These are phyloP conservation scores for Coccomyxa sp. DNA, from an alignment of 139 green algal genomes.

Conservation along the genomic window DNA sequence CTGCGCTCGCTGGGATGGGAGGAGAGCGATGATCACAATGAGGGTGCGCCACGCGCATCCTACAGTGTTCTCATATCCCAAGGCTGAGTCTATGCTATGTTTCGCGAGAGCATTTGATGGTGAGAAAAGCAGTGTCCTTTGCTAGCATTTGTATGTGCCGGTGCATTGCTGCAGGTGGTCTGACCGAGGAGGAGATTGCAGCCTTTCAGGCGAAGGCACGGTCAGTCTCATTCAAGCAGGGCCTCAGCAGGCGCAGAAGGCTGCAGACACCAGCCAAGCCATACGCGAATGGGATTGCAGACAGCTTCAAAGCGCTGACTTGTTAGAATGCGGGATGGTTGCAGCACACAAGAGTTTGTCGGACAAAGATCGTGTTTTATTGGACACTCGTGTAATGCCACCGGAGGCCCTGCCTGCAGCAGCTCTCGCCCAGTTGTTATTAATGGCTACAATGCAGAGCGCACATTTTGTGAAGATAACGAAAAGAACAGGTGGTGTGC, in stretches of 20 bases:
- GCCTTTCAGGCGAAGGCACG: constrained; percentile 31
- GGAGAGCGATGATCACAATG: constrained; percentile 25
- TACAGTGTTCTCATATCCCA: not conserved
- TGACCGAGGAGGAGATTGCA: constrained; percentile 56
- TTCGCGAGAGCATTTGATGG: not conserved
- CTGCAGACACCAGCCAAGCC: too few species aligned
- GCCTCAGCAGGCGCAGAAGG: not conserved
- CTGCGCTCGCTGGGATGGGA: constrained; percentile 48
- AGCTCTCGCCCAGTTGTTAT: too few species aligned
- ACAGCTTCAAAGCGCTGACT: too few species aligned
- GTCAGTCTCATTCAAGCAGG: not conserved
- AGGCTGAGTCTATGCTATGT: not conserved
- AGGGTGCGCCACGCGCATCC: not conserved
- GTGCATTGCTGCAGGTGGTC: constrained; percentile 5
- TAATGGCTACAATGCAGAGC: too few species aligned
- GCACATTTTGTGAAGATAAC: too few species aligned
- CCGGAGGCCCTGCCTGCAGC: too few species aligned
- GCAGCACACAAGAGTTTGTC: too few species aligned
- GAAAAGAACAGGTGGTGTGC: too few species aligned
- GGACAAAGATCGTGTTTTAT: too few species aligned
- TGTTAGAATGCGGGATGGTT: too few species aligned
- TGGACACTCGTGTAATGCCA: too few species aligned
- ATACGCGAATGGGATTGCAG: too few species aligned
- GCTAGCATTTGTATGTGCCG: not conserved
- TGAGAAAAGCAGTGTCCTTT: not conserved